Evolutionary conservation across 2,329 filamentous ascomycete genomes (phyloP), one percentile per base, ranked within the genome.

Genomic region (Ophiostoma sp.): DNA sequence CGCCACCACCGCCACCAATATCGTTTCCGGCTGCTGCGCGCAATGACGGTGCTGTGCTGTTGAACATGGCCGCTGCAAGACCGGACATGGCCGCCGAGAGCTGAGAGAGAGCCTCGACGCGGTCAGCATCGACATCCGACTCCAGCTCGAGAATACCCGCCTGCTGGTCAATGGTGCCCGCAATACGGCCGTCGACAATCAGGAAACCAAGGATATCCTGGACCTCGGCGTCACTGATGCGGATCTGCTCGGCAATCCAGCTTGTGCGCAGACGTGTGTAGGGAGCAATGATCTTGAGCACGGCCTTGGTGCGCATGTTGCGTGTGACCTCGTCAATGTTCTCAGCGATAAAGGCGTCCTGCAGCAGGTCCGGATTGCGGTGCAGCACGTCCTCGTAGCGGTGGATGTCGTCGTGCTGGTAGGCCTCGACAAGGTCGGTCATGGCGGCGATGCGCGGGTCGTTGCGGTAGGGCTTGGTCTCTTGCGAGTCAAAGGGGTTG

Each of bases 321-420:
- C 96, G 93, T 70, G 95, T 99, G 73, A 99, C 95, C 83, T 99
- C 96, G 82, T 98, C 96, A 78, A 99, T 99, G 81, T 99, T 98
- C 83, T 98, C 96, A 36, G 95, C 95, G 78, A 99, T 99, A 84
- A 98, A 99, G 0, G 93, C 91, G 81, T 99, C 96, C 15, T 92
- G 90, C 52, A 98, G 87, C 33, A 99, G 91, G 80, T 98, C 96
- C 79, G 91, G 91, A 84, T 98, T 97, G 79, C 91, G 91, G 78
- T 93, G 90, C 72, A 99, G 86, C 50, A 98, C 94, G 72, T 89
- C 90, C 82, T 98, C 94, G 82, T 99, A 99, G 77, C 89, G 87
- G 80, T 95, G 92, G 77, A 99, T 95, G 80, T 98, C 95, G 79
- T 98, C 95, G 73, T 93, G 90, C 83, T 98, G 96, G 82, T 97